Conservation (phyloP, 441 rosid genomes). For the Isatis lusitanica region DNA sequence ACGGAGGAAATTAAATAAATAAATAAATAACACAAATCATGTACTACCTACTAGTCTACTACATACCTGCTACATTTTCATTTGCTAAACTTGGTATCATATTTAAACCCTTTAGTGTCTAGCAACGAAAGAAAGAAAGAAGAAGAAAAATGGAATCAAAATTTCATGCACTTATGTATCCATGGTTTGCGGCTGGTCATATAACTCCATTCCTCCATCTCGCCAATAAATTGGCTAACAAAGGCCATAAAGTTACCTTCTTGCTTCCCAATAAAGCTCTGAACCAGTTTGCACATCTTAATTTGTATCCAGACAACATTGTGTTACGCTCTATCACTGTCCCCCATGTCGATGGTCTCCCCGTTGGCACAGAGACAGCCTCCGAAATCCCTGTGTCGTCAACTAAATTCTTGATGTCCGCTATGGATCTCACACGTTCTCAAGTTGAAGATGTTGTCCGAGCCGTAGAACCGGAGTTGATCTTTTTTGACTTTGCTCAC, state of each 20-base stretch:
- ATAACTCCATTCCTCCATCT: neutral
- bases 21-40: too few species aligned
- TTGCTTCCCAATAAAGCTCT: neutral
- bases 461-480: neutral
- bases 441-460: neutral
- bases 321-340: neutral
- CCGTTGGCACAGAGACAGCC: neutral
- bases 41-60: neutral
- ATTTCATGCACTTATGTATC: neutral
- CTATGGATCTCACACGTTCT: neutral
- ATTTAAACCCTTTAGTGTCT: neutral
- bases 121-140: neutral
- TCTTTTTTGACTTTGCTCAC: neutral
- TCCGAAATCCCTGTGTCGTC: neutral
- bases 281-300: neutral
- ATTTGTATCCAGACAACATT: neutral
- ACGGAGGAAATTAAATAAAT: too few species aligned
- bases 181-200: neutral
- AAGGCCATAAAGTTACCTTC: neutral
- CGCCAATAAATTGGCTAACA: neutral
- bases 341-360: neutral
- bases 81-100: neutral
- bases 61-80: neutral
- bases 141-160: neutral
- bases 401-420: neutral